Percentiles rank a stretch among this genome's conserved stretches.
These are phyloP conservation scores for Termitomyces sp. DNA, from an alignment of 768 basidiomycete species.

Conservation along the genomic window DNA sequence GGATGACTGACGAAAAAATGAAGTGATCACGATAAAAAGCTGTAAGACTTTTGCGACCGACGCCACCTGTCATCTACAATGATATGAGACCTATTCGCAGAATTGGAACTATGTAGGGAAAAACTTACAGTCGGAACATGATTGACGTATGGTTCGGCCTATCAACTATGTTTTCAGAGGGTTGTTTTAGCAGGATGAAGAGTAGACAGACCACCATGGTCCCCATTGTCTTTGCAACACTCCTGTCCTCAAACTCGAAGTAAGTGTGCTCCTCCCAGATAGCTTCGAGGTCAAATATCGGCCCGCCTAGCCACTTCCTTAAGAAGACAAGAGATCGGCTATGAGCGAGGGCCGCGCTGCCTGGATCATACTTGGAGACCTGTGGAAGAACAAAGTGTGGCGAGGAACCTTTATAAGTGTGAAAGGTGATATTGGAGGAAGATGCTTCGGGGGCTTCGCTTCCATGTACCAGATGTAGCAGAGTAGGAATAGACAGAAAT, in stretches of 20 bases:
- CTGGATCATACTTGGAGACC: conserved; percentile 32
- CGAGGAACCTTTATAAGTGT: conserved; percentile 23
- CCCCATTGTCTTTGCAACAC: conserved; percentile 50
- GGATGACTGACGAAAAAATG: conserved; percentile 39
- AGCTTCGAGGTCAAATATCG: conserved; percentile 51
- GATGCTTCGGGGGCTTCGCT: conserved; percentile 17
- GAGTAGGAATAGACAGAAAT: conserved; percentile 24
- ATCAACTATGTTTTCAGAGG: background rate
- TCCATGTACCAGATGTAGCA: conserved; percentile 28
- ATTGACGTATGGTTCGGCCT: conserved; percentile 58
- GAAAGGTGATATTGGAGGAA: conserved; percentile 19
- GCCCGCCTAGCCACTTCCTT: conserved; percentile 41
- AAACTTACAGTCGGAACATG: conserved; percentile 46
- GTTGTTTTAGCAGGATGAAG: background rate
- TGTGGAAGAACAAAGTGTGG: conserved; percentile 40
- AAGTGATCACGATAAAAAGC: conserved; percentile 55
- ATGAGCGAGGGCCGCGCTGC: conserved; percentile 39
- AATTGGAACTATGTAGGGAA: background rate
- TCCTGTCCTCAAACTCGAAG: conserved; percentile 48
- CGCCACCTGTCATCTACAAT: conserved; percentile 48
- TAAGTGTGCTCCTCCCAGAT: conserved; percentile 58
- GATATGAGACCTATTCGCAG: background rate
- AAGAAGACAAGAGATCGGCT: conserved; percentile 42
- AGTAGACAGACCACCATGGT: conserved; percentile 45
- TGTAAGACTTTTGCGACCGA: conserved; percentile 43